Evolutionary conservation across 345 rosid species (phyloP), one percentile per base, ranked within the genome.

Genomic region (Eucalyptus shirleyi): DNA sequence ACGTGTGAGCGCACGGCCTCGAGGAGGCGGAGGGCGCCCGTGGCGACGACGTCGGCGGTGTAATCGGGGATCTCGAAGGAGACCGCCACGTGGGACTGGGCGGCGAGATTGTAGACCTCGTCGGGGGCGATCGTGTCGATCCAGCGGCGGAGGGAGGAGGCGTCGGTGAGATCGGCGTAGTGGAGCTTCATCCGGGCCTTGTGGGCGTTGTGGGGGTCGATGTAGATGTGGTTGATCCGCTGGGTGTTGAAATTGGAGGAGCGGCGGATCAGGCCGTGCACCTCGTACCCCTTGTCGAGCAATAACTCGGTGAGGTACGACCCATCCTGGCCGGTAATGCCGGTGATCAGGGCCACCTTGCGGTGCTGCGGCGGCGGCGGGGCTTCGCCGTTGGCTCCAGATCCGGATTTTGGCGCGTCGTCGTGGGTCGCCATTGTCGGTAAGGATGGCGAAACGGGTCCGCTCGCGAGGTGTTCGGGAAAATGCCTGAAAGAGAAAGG

Each of bases 201-300:
- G 42, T 40, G 42, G 6, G 5, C 42, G 44, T 2, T 42, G 44
- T 42, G 44, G 44, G 42, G 8, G 44, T 42, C 44, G 44, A 42
- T 42, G 44, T 42, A 42, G 44, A 34, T 98, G 93, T 98, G 99
- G 89, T 97, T 95, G 90, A 98, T 94, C 16, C 99, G 98, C 92
- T 98, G 98, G 87, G 99, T 98, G 91, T 98, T 98, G 95, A 95
- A 98, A 59, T 98, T 97, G n/a, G 99, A 98, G 5, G 99, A 98
- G 3, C 99, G 94, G 16, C 99, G 98, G 92, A 98, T 98, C 77
- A 98, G 91, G 45, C 99, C 99, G 86, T 98, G 99, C 47, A 95
- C 98, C 87, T 95, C 91, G 90, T 97, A 97, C 44, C 98, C 99
- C 87, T 96, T 97, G 72, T 89, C 65, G 88, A 98, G 98, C 53